phyloP scores from a whole-genome alignment of 495 filamentous ascomycete genomes.

The Neurospora sp. region DNA sequence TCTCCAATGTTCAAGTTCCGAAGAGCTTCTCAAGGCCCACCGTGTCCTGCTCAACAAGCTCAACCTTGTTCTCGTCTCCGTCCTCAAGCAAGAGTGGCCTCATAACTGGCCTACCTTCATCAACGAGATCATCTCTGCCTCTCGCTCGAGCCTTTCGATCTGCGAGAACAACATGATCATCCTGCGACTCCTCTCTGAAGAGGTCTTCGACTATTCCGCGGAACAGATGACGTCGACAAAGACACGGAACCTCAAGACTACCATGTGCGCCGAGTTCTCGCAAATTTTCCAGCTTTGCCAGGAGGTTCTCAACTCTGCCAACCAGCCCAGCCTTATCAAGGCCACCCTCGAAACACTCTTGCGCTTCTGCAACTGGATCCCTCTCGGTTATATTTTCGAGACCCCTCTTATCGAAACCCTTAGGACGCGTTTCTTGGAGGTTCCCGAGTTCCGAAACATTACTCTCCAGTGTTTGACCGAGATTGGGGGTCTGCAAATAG shows the following conservation, averaged over 20 bases:
- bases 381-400: constrained; percentile 96
- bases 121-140: constrained; percentile 97
- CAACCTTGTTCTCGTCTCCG: constrained; percentile 91
- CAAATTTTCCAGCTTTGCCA: constrained; percentile 95
- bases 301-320: constrained; percentile 81
- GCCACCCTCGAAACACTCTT: constrained; percentile 90
- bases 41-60: constrained; percentile 92
- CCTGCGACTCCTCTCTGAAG: constrained; percentile 87
- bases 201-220: constrained; percentile 97
- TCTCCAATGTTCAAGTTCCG: constrained; percentile 79
- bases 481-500: constrained; percentile 83
- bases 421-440: constrained; percentile 76
- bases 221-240: constrained; percentile 98
- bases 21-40: constrained; percentile 73
- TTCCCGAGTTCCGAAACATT: constrained; percentile 89
- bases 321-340: constrained; percentile 80
- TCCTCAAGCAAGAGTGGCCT: constrained; percentile 99
- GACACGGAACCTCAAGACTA: constrained; percentile 89
- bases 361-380: constrained; percentile 98
- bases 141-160: constrained; percentile 85
- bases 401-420: constrained; percentile 93
- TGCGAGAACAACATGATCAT: constrained; percentile 99
- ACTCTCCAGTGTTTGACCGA: constrained; percentile 95
- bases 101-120: constrained; percentile 99
- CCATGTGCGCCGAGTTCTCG: constrained; percentile 96